Conservation (phyloP, 2,329 filamentous ascomycete genomes). For the Phialophora verrucosa region DNA sequence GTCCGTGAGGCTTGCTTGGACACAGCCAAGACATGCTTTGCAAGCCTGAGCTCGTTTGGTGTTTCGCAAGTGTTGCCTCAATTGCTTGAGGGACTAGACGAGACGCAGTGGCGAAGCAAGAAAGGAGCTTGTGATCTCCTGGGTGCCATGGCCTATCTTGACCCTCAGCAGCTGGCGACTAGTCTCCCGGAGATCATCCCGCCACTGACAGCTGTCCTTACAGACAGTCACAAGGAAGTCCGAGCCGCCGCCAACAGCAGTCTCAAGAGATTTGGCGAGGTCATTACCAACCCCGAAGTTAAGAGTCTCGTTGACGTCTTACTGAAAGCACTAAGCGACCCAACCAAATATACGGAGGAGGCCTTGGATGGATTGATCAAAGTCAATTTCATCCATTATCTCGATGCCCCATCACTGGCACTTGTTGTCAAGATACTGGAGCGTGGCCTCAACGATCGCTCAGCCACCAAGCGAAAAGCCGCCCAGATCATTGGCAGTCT, state of each 20-base stretch:
- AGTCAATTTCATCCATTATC: conserved; percentile 96
- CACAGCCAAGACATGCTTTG: conserved; percentile 92
- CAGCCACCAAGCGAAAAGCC: conserved; percentile 93
- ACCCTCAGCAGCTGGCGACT: conserved; percentile 89
- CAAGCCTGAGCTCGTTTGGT: conserved; percentile 89
- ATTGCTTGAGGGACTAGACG: conserved; percentile 87
- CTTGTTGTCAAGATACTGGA: conserved; percentile 94
- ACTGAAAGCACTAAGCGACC: conserved; percentile 94
- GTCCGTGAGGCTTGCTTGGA: conserved; percentile 93
- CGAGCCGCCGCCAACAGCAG: conserved; percentile 89
- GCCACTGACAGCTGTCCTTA: conserved; percentile 88
- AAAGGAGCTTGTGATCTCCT: conserved; percentile 96
- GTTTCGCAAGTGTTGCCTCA: conserved; percentile 94
- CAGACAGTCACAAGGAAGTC: conserved; percentile 98
- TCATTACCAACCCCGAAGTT: conserved; percentile 97
- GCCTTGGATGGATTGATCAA: conserved; percentile 94
- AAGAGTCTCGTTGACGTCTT: conserved; percentile 89
- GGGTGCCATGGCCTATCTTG: conserved; percentile 97
- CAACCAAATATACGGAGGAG: conserved; percentile 95
- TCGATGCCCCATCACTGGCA: conserved; percentile 95
- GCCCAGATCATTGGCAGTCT: conserved; percentile 97
- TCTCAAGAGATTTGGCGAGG: conserved; percentile 96
- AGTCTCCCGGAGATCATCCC: conserved; percentile 97
- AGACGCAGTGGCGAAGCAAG: conserved; percentile 97
- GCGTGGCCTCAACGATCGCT: conserved; percentile 86